These are phyloP conservation scores for Lentinus tigrinus DNA, from an alignment of 768 basidiomycete genomes.

Conservation along the genomic window DNA sequence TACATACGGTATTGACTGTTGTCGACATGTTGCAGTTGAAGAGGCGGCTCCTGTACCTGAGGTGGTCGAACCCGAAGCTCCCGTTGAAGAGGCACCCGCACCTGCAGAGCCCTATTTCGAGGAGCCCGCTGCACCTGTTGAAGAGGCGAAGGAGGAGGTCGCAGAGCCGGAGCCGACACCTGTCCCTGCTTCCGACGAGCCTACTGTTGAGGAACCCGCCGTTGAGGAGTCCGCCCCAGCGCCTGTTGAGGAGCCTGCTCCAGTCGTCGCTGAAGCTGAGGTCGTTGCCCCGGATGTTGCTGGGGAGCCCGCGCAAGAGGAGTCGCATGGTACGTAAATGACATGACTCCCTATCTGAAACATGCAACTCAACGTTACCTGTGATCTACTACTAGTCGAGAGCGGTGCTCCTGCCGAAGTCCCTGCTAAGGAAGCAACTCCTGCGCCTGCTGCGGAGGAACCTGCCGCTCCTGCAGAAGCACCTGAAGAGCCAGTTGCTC, in stretches of 20 bases:
- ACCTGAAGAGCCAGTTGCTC: neutral
- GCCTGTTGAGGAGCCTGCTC: constrained; percentile 2
- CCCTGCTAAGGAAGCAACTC: neutral
- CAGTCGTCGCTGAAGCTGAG: constrained; percentile 1
- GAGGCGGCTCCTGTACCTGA: neutral
- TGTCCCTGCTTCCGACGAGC: neutral
- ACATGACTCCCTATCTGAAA: too few species aligned
- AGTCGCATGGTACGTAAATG: too few species aligned
- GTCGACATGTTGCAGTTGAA: neutral
- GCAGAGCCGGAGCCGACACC: neutral
- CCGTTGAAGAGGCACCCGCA: neutral
- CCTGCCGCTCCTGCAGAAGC: neutral
- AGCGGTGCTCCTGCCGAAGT: neutral
- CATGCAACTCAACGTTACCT: too few species aligned
- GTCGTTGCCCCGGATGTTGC: neutral
- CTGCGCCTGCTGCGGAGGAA: neutral
- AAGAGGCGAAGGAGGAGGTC: neutral
- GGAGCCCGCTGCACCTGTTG: constrained; percentile 3
- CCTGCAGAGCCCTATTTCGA: neutral
- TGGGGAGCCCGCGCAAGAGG: constrained; percentile 1
- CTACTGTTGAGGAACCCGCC: neutral
- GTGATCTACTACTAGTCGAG: too few species aligned
- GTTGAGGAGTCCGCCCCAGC: neutral
- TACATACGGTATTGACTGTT: neutral
- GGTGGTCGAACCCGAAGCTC: neutral